Evolutionary conservation across 345 rosid species (phyloP).

Genomic region (Streptanthus diversifolius): DNA sequence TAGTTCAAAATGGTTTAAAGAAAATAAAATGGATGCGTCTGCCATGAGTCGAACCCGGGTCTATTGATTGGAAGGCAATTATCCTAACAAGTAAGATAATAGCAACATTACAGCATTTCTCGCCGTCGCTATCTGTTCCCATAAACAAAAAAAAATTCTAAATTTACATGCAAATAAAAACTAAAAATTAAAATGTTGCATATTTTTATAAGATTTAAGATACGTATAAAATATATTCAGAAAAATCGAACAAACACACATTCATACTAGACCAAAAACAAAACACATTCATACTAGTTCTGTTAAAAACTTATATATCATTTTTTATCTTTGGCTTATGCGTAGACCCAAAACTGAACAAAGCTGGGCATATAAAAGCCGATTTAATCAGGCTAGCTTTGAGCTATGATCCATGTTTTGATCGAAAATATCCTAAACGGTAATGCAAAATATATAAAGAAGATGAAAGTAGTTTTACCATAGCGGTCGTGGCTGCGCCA

Average conservation of each 20-base stretch:
- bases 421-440: neutral
- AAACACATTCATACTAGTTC: too few species aligned
- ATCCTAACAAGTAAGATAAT: conserved; percentile 86
- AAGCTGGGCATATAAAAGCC: neutral
- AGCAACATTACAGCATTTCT: conserved; percentile 73
- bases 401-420: neutral
- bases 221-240: too few species aligned
- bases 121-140: conserved; percentile 73
- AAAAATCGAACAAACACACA: too few species aligned
- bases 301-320: too few species aligned
- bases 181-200: too few species aligned
- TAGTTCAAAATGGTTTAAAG: neutral
- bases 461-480: conserved; percentile 43
- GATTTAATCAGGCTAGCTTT: neutral
- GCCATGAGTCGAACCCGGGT: conserved; percentile 94
- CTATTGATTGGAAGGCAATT: conserved; percentile 93
- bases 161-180: neutral
- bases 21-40: conserved; percentile 38
- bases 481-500: conserved; percentile 87
- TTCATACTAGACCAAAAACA: too few species aligned
- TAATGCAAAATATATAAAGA: neutral
- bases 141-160: neutral
- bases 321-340: too few species aligned
- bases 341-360: neutral
- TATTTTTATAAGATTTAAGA: too few species aligned